phyloP scores from a whole-genome alignment of 2,329 filamentous ascomycete species.

The Nemania sp. region DNA sequence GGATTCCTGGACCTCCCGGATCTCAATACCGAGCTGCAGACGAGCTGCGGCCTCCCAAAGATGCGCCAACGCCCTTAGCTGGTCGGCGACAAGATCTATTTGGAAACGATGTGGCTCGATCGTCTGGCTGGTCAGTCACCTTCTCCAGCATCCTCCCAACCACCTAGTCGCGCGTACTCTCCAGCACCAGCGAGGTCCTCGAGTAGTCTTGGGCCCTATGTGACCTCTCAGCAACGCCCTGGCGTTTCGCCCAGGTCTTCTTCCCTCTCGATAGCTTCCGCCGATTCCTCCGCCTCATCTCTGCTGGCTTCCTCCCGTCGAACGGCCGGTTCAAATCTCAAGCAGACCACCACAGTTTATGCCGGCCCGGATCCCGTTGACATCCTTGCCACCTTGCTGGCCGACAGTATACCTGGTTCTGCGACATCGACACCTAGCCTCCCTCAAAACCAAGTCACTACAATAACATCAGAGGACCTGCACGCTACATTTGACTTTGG shows the following conservation, averaged over 20 bases:
- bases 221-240: slow-evolving; percentile 67
- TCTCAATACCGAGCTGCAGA: not conserved
- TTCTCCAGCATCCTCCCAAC: slow-evolving; percentile 57
- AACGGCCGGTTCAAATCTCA: slow-evolving; percentile 70
- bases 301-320: slow-evolving; percentile 68
- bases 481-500: slow-evolving; percentile 77
- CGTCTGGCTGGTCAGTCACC: slow-evolving; percentile 75
- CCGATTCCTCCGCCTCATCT: slow-evolving; percentile 74
- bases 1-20: not conserved
- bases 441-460: slow-evolving; percentile 19
- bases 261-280: slow-evolving; percentile 79
- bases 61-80: slow-evolving; percentile 26
- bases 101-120: slow-evolving; percentile 80
- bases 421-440: slow-evolving; percentile 12
- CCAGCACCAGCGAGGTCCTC: slow-evolving; percentile 70
- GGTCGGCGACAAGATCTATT: slow-evolving; percentile 22
- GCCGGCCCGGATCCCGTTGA: slow-evolving; percentile 71
- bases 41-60: slow-evolving; percentile 21
- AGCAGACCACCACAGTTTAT: slow-evolving; percentile 57
- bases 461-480: slow-evolving; percentile 57
- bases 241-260: slow-evolving; percentile 67
- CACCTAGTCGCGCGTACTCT: slow-evolving; percentile 71
- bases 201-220: slow-evolving; percentile 69
- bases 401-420: slow-evolving; percentile 23
- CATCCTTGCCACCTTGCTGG: slow-evolving; percentile 61